A percentile compares a stretch with the other conserved stretches of the same genome.
These are phyloP conservation scores for Penicillium sp. DNA, from an alignment of 2,329 filamentous ascomycete genomes.

Conservation along the genomic window DNA sequence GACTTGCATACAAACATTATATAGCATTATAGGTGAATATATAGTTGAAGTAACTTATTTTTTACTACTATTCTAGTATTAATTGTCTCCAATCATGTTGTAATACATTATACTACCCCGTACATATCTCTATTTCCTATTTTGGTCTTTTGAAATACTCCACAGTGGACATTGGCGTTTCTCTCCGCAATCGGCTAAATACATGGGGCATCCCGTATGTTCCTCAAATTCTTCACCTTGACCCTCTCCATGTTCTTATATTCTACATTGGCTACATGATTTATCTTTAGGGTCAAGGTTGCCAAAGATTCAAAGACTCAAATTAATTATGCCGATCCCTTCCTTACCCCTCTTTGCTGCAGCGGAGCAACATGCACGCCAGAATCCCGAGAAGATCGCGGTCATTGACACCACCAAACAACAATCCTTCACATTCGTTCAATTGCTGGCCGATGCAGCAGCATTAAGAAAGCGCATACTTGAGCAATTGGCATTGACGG, in stretches of 20 bases:
- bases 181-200: conserved; percentile 9
- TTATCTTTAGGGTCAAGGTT: not conserved
- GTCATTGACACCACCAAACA: conserved; percentile 42
- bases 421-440: conserved; percentile 42
- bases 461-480: conserved; percentile 39
- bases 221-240: not conserved
- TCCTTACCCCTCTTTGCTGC: conserved; percentile 43
- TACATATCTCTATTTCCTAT: not conserved
- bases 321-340: conserved; percentile 30
- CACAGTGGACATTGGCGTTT: not conserved
- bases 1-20: not conserved
- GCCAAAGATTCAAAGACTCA: not conserved
- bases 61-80: not conserved
- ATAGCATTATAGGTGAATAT: not conserved
- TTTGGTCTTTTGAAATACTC: not conserved
- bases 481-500: conserved; percentile 29
- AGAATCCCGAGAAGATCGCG: conserved; percentile 38
- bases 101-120: not conserved
- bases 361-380: conserved; percentile 37
- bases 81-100: not conserved
- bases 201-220: not conserved
- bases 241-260: not conserved
- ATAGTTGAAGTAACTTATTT: not conserved
- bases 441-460: conserved; percentile 43
- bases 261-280: not conserved